Percentiles rank a stretch among this genome's conserved stretches.
phyloP scores from a whole-genome alignment of 2,329 filamentous ascomycete species.

The Colletotrichum sp. region DNA sequence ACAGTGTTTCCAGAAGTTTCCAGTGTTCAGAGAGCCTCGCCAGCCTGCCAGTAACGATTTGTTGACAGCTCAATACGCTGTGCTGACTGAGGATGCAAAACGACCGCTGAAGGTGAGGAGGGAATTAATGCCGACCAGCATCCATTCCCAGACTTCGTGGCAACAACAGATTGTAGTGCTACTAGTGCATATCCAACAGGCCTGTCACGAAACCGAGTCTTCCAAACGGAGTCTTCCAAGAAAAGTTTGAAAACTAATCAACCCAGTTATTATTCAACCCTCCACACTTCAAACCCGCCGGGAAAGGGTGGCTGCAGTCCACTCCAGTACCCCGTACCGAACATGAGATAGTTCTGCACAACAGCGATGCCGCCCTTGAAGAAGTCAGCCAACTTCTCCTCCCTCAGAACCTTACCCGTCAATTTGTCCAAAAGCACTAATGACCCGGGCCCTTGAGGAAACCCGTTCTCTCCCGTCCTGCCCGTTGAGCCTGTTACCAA shows the following conservation, averaged over 20 bases:
- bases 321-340: neutral
- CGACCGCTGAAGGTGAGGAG: neutral
- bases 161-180: neutral
- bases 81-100: fast-evolving
- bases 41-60: neutral
- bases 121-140: too few relatives aligned
- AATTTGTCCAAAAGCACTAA: neutral
- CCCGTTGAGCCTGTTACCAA: neutral
- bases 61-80: neutral
- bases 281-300: neutral
- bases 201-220: neutral
- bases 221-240: neutral
- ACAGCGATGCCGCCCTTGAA: neutral
- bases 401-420: neutral
- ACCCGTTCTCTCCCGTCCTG: neutral
- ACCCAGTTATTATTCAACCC: fast-evolving
- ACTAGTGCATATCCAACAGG: neutral
- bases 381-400: neutral
- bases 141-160: neutral
- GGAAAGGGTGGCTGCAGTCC: neutral
- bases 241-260: neutral
- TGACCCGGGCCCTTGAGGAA: neutral
- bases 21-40: neutral
- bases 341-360: neutral
- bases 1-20: neutral